Evolutionary conservation across 176 grass and related monocot genomes (phyloP).

Genomic region (Puccinellia tenuiflora): DNA sequence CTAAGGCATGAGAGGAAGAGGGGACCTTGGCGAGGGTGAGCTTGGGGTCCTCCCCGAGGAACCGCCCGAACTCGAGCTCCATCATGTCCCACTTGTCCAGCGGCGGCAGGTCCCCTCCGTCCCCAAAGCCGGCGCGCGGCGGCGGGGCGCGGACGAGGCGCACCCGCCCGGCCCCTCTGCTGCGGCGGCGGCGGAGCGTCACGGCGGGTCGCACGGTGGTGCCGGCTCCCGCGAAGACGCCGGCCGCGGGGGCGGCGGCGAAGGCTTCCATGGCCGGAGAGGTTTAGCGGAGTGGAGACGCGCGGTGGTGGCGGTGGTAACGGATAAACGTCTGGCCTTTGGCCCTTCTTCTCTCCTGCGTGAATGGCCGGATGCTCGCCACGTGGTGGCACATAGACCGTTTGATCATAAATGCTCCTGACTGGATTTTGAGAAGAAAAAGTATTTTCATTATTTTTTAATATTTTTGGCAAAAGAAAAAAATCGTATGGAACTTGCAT

Average conservation of each 20-base stretch:
- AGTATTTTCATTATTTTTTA: background rate
- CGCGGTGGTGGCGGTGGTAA: background rate
- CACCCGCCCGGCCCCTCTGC: background rate
- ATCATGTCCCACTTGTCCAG: constrained; percentile 76
- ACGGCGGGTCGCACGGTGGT: background rate
- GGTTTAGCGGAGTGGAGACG: constrained; percentile 1
- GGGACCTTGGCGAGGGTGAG: constrained; percentile 77
- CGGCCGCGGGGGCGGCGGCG: constrained; percentile 32
- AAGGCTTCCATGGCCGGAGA: constrained; percentile 49
- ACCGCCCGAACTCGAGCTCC: constrained; percentile 71
- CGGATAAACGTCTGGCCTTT: constrained; percentile 24
- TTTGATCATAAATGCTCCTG: background rate
- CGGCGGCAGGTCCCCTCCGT: constrained; percentile 24
- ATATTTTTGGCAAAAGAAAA: background rate
- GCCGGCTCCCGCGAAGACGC: constrained; percentile 47
- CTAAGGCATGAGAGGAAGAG: background rate
- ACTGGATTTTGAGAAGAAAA: background rate
- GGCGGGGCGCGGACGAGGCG: constrained; percentile 30
- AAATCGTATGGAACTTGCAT: background rate
- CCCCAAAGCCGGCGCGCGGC: background rate
- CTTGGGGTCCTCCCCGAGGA: constrained; percentile 81
- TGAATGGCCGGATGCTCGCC: background rate
- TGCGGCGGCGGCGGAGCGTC: background rate
- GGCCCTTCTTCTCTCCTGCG: background rate
- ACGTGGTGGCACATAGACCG: background rate